These are phyloP conservation scores for Phytophthora fragariae DNA, from an alignment of 352 stramenopile species.

Conservation along the genomic window DNA sequence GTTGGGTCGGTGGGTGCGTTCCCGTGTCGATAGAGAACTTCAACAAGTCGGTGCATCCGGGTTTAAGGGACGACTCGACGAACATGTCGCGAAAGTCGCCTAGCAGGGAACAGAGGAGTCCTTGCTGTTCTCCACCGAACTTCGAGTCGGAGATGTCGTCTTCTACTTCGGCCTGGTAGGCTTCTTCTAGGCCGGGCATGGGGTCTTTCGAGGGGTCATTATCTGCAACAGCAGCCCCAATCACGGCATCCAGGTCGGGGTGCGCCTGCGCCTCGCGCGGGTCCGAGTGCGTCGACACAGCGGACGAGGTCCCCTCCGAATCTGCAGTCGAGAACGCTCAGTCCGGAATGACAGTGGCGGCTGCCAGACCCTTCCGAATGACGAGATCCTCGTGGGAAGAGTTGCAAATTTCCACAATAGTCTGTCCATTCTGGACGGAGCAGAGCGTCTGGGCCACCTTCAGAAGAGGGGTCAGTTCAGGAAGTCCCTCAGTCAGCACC, in stretches of 20 bases:
- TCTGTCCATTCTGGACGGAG: background rate
- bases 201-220: too few species aligned
- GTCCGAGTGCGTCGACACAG: too few species aligned
- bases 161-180: background rate
- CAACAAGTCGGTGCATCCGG: constrained; percentile 1
- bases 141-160: background rate
- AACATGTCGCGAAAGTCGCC: background rate
- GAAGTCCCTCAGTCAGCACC: background rate
- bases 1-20: constrained; percentile 1
- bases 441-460: background rate
- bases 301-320: too few species aligned
- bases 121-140: background rate
- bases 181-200: background rate
- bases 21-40: constrained; percentile 17
- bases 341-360: background rate
- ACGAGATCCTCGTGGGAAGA: background rate
- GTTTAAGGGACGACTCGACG: background rate
- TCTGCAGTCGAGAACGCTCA: background rate
- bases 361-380: background rate
- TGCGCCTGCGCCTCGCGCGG: too few species aligned
- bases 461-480: background rate
- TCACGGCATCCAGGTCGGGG: too few species aligned
- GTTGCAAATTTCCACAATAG: constrained; percentile 1
- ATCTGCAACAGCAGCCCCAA: too few species aligned
- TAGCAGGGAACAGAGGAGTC: background rate